Percentiles rank a stretch among this genome's conserved stretches.
Conservation (phyloP, 176 grass and related monocot genomes). For the Olyra latifolia region DNA sequence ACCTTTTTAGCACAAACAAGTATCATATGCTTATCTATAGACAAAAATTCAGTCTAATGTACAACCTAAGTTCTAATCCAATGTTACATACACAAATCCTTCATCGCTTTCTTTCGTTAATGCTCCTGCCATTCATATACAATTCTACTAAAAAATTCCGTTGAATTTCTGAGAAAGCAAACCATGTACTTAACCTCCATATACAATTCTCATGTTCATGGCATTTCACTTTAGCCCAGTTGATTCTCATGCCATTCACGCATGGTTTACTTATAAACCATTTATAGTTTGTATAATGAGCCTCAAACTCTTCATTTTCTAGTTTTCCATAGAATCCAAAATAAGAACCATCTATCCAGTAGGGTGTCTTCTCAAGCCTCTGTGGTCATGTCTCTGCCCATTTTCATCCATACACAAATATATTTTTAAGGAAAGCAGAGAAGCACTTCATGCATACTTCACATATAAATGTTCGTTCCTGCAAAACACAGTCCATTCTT, state of each 20-base stretch:
- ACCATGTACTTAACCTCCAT: conserved; percentile 81
- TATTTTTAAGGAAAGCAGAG: conserved; percentile 21
- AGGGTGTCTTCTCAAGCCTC: conserved; percentile 77
- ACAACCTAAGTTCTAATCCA: neutral
- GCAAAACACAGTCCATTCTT: neutral
- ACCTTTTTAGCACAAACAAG: conserved; percentile 27
- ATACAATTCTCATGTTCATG: conserved; percentile 97
- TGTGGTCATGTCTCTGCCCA: conserved; percentile 85
- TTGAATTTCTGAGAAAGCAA: neutral
- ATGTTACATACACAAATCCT: neutral
- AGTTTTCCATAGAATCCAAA: conserved; percentile 90
- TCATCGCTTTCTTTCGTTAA: neutral
- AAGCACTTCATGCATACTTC: neutral
- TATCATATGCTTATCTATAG: conserved; percentile 40
- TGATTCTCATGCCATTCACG: conserved; percentile 80
- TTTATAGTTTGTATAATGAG: conserved; percentile 91
- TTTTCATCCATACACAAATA: conserved; percentile 47
- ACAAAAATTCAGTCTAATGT: conserved; percentile 49
- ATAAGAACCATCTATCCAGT: conserved; percentile 79
- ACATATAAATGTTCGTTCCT: too few species aligned
- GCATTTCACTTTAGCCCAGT: conserved; percentile 93
- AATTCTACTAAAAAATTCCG: neutral
- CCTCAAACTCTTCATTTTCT: conserved; percentile 77
- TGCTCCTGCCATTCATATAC: neutral
- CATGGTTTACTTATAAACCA: conserved; percentile 82